Evolutionary conservation across 257 asterid genomes (phyloP), one percentile per base, ranked within the genome.

Genomic region (Rubia yunnanensis): DNA sequence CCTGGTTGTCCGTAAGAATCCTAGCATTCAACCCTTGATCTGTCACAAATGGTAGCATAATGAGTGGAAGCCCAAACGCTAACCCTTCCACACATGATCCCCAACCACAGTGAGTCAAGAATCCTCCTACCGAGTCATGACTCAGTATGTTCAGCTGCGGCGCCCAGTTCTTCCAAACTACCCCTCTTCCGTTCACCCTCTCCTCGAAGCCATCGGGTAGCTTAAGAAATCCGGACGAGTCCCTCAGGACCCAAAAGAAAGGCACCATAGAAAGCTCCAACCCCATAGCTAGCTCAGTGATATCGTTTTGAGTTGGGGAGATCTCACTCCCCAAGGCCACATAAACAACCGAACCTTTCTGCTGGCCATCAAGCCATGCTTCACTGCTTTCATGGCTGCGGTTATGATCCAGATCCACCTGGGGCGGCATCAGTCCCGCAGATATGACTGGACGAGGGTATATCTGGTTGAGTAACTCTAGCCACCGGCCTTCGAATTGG

Each of bases 271-370:
- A 79, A 32, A 73, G 41, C 67, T 84, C 86, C 23, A 84, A 65
- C 13, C 83, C 89, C 4, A 15, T 65, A 62, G 86, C 86, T 30
- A 83, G 64, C 78, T 83, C 84, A 3, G 24, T 60, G 64, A 78
- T 23, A 5, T 81, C 77, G 1, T 31, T 65, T 22, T 22, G 69
- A 63, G 71, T 70, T 71, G 70, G 63, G 0, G 36, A 69, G 30
- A 77, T 72, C 69, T 79, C 82, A 27, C 80, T 84, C 24, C 81
- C 86, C 1, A 84, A 26, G 0, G 89, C 86, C 18, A 81, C 72
- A 11, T 76, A 81, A 17, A 81, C 66, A 1, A 74, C 73, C 0
- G 79, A 81, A 0, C 60, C 62, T 44, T 34, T 27, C 0, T 31
- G 27, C n/a, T 63, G 77, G n/a, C 20, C 5, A 6, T 74, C 78